phyloP scores from a whole-genome alignment of 306 rosid species.

The Quercus gilva region DNA sequence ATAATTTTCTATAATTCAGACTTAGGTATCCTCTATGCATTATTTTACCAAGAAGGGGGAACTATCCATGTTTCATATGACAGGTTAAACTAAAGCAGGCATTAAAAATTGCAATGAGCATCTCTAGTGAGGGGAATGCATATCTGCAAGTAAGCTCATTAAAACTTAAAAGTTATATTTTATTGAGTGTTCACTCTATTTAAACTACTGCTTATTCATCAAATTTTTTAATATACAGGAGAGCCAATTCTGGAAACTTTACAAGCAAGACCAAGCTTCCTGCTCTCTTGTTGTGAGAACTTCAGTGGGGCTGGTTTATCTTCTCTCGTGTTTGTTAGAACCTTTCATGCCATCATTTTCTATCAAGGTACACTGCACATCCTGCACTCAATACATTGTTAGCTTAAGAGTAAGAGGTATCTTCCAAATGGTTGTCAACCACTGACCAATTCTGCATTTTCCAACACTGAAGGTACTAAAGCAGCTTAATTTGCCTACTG shows the following conservation, averaged over 20 bases:
- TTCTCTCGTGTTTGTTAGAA: conserved; percentile 83
- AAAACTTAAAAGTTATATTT: conserved; percentile 5
- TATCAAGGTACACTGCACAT: conserved; percentile 49
- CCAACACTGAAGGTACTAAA: conserved; percentile 65
- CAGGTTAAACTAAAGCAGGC: conserved; percentile 98
- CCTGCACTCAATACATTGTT: background rate
- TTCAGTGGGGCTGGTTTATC: conserved; percentile 77
- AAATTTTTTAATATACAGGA: conserved; percentile 38
- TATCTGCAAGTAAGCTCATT: conserved; percentile 73
- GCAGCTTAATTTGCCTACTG: conserved; percentile 74
- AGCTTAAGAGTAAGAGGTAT: no score
- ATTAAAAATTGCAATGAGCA: conserved; percentile 78
- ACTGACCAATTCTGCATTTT: background rate
- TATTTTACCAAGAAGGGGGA: conserved; percentile 15
- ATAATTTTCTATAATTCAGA: background rate
- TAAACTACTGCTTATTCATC: background rate
- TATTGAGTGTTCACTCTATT: background rate
- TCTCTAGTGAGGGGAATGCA: conserved; percentile 83
- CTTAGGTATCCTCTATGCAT: background rate
- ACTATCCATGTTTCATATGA: conserved; percentile 18
- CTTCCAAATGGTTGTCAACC: background rate
- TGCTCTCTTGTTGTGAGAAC: conserved; percentile 83
- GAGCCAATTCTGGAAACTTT: conserved; percentile 84
- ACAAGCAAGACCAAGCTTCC: conserved; percentile 69
- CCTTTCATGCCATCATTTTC: conserved; percentile 94